phyloP scores from a whole-genome alignment of 225 moss, liverwort and hornwort genomes.

The Sphagnum tenellum region DNA sequence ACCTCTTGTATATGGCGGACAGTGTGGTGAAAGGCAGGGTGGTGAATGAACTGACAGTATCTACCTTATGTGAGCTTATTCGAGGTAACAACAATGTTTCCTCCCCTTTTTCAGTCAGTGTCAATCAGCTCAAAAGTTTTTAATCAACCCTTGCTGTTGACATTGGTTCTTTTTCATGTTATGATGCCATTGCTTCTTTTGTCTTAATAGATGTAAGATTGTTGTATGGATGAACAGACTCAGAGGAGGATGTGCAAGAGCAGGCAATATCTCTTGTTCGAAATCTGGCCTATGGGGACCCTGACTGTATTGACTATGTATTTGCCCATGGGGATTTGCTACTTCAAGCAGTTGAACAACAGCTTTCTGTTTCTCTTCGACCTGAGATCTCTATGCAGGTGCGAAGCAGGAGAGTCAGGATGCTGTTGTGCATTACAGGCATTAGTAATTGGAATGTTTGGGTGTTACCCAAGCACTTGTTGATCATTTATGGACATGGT shows the following conservation, averaged over 20 bases:
- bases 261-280: conserved; percentile 83
- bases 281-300: conserved; percentile 82
- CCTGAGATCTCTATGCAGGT: conserved; percentile 91
- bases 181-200: background rate
- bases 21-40: conserved; percentile 68
- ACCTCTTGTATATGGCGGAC: conserved; percentile 90
- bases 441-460: no score
- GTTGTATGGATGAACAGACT: conserved; percentile 33
- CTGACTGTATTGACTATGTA: conserved; percentile 61
- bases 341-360: conserved; percentile 68
- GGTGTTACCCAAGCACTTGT: no score
- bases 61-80: conserved; percentile 70
- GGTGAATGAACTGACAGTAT: conserved; percentile 77
- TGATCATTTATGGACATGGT: no score
- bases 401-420: background rate
- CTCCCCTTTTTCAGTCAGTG: background rate
- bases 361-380: conserved; percentile 49
- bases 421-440: no score
- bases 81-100: conserved; percentile 40
- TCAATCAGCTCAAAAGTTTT: no score
- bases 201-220: no score
- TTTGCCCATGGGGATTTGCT: conserved; percentile 56
- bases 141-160: no score
- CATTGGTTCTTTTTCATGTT: background rate
- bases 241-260: conserved; percentile 91